Percentiles rank a stretch among this genome's conserved stretches.
Conservation (phyloP, 257 asterid species). For the Solanum pinnatisectum region DNA sequence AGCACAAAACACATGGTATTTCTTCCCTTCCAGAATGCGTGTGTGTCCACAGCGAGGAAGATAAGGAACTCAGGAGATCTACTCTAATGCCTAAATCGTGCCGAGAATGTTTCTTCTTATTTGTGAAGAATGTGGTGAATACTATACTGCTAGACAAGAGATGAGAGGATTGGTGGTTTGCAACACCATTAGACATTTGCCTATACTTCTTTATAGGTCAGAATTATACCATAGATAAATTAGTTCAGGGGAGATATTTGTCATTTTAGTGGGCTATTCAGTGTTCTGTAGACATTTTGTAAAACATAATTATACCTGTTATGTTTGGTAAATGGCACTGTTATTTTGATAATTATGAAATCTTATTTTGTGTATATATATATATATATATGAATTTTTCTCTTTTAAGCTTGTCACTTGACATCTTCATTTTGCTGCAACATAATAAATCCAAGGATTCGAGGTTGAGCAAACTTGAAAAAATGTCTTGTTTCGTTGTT, state of each 20-base stretch:
- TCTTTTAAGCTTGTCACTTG: not conserved
- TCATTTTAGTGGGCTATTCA: not conserved
- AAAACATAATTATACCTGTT: not conserved
- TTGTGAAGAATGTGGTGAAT: slow-evolving; percentile 51
- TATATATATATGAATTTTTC: too few relatives aligned
- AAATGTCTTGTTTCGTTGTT: not conserved
- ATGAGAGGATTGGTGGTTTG: not conserved
- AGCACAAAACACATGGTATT: slow-evolving; percentile 28
- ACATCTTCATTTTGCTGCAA: not conserved
- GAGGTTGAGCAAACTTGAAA: not conserved
- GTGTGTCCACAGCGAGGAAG: slow-evolving; percentile 34
- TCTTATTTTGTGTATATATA: not conserved
- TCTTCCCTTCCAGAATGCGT: slow-evolving; percentile 20
- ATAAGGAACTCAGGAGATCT: slow-evolving; percentile 23
- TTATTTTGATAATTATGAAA: not conserved
- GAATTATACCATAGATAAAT: not conserved
- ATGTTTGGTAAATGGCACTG: not conserved
- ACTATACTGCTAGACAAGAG: slow-evolving; percentile 23
- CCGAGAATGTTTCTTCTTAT: slow-evolving; percentile 51
- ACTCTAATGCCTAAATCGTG: slow-evolving; percentile 55
- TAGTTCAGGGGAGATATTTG: not conserved
- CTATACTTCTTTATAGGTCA: not conserved
- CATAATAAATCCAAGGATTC: not conserved
- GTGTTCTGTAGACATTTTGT: not conserved
- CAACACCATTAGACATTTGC: not conserved